Evolutionary conservation across 768 basidiomycete species (phyloP), one percentile per base, ranked within the genome.

Genomic region (Mycena kentingensis): DNA sequence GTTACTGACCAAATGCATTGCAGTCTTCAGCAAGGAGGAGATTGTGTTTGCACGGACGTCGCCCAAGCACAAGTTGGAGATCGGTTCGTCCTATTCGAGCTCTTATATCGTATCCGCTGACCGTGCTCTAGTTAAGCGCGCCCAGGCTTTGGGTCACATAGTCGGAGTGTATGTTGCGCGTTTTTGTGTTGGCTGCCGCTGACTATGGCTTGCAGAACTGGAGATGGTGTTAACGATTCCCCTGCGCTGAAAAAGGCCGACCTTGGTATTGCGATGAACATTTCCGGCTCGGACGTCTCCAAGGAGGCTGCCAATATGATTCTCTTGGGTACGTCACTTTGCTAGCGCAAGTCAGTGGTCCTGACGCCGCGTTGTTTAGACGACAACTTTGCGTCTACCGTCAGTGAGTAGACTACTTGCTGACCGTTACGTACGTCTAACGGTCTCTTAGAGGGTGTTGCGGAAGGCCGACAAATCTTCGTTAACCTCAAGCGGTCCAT

Each of bases 271-370:
- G 84, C 85, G 1, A 88, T 88, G 85, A 86, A 86, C 60, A 82
- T 86, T 29, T 85, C 84, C 22, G 85, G 58, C 52, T 86, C 84
- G 4, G 85, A 87, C 56, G 85, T 87, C 11, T 85, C 84, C 1
- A 87, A 88, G 61, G 85, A 87, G 66, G 85, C 85, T 3, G 85
- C 85, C 2, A 82, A 88, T 64, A 86, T 88, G 84, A 84, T 88
- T 60, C 71, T 87, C 13, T 74, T 86, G 4, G 83, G 82, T 82
- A 54, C 46, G 63, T 22, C n/a, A n/a, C 21, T 18, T 18, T 54
- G 12, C 16, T 32, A 47, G 5, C 22, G n/a, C 18, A 22, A 16
- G 19, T 19, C 4, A 32, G 5, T 26, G 5, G 3, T 43, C 21
- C 45, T 52, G 35, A 34, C 50, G 29, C 41, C 37, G 28, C n/a